phyloP scores from a whole-genome alignment of 1,284 basidiomycete species.

The Caloboletus inedulis region DNA sequence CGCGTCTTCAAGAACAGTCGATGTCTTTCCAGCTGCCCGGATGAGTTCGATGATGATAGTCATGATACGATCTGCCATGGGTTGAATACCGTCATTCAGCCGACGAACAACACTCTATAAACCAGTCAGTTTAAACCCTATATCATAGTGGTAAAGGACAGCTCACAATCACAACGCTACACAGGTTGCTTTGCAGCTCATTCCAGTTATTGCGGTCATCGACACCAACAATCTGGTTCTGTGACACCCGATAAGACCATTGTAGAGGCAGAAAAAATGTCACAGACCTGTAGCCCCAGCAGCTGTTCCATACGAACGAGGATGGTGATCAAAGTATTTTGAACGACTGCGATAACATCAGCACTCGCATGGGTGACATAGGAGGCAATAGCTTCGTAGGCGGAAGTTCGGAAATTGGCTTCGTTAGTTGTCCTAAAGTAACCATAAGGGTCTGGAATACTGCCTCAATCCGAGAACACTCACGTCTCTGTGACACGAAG shows the following conservation, averaged over 20 bases:
- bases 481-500: constrained; percentile 84
- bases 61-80: constrained; percentile 94
- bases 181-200: constrained; percentile 96
- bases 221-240: constrained; percentile 92
- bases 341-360: constrained; percentile 81
- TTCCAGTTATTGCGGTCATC: constrained; percentile 99
- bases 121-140: constrained; percentile 3
- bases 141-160: background rate
- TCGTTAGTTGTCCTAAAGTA: constrained; percentile 75
- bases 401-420: constrained; percentile 90
- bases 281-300: constrained; percentile 68
- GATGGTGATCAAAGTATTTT: constrained; percentile 80
- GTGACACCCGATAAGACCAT: constrained; percentile 9
- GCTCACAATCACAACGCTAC: constrained; percentile 81
- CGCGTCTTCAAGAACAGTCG: constrained; percentile 95
- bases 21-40: constrained; percentile 84
- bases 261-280: background rate
- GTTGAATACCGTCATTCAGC: constrained; percentile 80
- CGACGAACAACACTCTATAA: constrained; percentile 79
- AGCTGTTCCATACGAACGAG: constrained; percentile 89
- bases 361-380: constrained; percentile 79
- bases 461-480: constrained; percentile 24
- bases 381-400: constrained; percentile 93
- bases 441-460: constrained; percentile 11
- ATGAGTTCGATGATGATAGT: constrained; percentile 86